phyloP scores from a whole-genome alignment of 1,284 basidiomycete species.

The Mycena sp. region DNA sequence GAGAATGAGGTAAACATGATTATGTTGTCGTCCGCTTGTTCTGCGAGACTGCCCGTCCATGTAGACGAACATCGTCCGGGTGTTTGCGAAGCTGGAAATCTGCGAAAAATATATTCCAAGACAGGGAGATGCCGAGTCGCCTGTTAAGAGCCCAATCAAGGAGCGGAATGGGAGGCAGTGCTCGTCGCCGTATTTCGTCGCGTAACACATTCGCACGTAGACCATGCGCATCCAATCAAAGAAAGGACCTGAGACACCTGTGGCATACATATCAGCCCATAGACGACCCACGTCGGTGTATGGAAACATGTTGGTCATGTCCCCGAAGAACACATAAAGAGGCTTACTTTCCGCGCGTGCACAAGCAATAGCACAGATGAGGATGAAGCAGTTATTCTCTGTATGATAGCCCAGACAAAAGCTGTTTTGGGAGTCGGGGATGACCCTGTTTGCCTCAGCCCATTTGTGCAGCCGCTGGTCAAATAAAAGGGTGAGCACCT shows the following conservation, averaged over 20 bases:
- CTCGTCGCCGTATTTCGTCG: background rate
- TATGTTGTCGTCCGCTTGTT: background rate
- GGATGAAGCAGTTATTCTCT: background rate
- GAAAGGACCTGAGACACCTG: conserved; percentile 24
- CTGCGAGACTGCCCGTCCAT: background rate
- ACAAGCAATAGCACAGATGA: background rate
- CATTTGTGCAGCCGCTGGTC: background rate
- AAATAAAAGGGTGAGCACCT: conserved; percentile 13
- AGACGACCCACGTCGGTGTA: conserved; percentile 30
- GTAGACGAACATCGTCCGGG: background rate
- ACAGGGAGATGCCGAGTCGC: conserved; percentile 4
- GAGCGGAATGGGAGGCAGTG: background rate
- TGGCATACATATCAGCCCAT: conserved; percentile 25
- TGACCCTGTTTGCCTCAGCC: background rate
- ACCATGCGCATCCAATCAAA: conserved; percentile 34
- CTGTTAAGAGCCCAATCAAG: background rate
- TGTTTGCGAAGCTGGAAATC: background rate
- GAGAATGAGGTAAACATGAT: background rate
- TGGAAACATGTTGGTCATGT: conserved; percentile 32
- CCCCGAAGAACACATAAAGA: conserved; percentile 12
- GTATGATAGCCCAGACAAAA: background rate
- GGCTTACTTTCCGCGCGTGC: conserved; percentile 11
- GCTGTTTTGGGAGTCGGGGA: conserved; percentile 5
- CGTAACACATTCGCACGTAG: conserved; percentile 29
- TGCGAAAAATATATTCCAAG: conserved; percentile 43